Evolutionary conservation across 2,329 filamentous ascomycete genomes (phyloP), one percentile per base, ranked within the genome.

Genomic region (Didymella keratinophila): DNA sequence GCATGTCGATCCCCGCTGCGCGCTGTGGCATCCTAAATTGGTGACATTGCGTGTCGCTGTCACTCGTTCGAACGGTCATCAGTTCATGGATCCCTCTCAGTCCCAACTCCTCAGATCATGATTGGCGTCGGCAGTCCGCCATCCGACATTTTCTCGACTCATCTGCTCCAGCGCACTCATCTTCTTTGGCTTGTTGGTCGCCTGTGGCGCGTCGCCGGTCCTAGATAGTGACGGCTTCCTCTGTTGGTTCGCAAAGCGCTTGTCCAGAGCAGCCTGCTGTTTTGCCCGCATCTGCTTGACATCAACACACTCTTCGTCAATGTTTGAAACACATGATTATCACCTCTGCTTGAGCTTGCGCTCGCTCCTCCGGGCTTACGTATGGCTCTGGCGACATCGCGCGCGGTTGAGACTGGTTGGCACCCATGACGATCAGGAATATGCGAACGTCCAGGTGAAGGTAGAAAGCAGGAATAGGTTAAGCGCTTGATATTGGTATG

Each of bases 91-190:
- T 27, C 8, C 10, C 28, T 45, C 32, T 68, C 55, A 73, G 43
- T 73, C 67, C 64, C 64, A 73, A 41, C 65, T 63, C 50, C 70
- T 63, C 47, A 74, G 53, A 20, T 69, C 67, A 9, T 67, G 63
- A 48, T 69, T 64, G 37, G 66, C 65, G 60, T 75, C 73, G 27
- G 64, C 67, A 37, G 68, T 70, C 43, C 72, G 66, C 65, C 66
- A 76, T 11, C 71, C 70, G 37, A 67, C 47, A 41, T 74, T 75
- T 60, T 74, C 71, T 45, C 53, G 68, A 45, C 71, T 73, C 61
- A 69, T 53, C 55, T 72, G 53, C 56, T 73, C 69, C 2, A 76
- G 60, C 23, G 71, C 69, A 37, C 48, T 71, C 21, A 58, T 45
- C 58, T 69, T 73, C 56, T 65, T 73, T 2, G 51, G 16, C n/a